Evolutionary conservation across 495 filamentous ascomycete genomes (phyloP).

Genomic region (Bacidia rubella): DNA sequence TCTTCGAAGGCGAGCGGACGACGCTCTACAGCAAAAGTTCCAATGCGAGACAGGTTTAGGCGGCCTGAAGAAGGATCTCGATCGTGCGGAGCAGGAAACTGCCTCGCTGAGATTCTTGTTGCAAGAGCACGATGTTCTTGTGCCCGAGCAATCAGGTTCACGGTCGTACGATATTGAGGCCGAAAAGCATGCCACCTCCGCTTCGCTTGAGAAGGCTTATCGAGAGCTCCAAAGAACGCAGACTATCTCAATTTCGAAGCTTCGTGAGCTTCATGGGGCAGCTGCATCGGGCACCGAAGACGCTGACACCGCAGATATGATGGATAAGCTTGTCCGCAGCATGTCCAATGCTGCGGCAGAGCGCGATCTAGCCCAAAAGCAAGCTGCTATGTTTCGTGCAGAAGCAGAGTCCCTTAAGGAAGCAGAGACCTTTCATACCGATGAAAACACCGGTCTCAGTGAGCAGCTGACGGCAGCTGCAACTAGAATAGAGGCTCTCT

Average conservation of each 20-base stretch:
- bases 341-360: conserved; percentile 57
- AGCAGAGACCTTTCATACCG: conserved; percentile 48
- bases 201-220: conserved; percentile 67
- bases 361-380: conserved; percentile 50
- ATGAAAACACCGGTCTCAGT: conserved; percentile 47
- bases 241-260: conserved; percentile 28
- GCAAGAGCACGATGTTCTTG: conserved; percentile 72
- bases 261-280: conserved; percentile 25
- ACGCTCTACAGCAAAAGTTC: conserved; percentile 93
- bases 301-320: conserved; percentile 21
- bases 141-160: conserved; percentile 34
- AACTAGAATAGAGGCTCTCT: conserved; percentile 62
- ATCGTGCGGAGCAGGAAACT: conserved; percentile 89
- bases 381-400: conserved; percentile 43
- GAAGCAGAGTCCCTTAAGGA: conserved; percentile 48
- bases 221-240: conserved; percentile 57
- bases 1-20: conserved; percentile 78
- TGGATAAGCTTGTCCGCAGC: conserved; percentile 48
- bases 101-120: conserved; percentile 63
- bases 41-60: conserved; percentile 87
- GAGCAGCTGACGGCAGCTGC: conserved; percentile 57
- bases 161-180: conserved; percentile 28
- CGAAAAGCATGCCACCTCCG: conserved; percentile 45
- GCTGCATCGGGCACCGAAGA: conserved; percentile 18
- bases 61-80: conserved; percentile 92